phyloP scores from a whole-genome alignment of 2,329 filamentous ascomycete genomes.

The Periconia sp. region DNA sequence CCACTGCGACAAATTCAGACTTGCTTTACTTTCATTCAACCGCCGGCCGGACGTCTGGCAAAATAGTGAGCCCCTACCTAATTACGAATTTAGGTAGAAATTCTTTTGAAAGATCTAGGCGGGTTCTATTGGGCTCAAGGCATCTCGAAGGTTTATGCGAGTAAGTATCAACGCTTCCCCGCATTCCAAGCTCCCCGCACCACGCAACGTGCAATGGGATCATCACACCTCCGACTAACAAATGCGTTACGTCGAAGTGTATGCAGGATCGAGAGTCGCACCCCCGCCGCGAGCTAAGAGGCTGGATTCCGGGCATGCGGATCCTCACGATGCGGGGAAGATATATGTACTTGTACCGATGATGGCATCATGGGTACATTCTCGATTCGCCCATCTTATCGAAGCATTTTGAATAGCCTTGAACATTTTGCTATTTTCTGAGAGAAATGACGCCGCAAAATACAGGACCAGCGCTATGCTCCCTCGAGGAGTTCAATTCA shows the following conservation, averaged over 20 bases:
- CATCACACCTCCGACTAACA: neutral
- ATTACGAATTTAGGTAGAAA: too few species aligned
- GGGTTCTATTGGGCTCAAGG: too few species aligned
- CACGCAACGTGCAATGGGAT: neutral
- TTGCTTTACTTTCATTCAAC: too few species aligned
- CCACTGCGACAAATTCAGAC: too few species aligned
- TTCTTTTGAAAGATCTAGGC: too few species aligned
- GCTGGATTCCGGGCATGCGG: slow-evolving; percentile 3
- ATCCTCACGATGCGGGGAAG: neutral
- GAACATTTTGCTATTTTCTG: neutral
- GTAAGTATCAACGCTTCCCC: neutral
- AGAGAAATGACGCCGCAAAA: neutral
- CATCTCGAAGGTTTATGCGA: neutral
- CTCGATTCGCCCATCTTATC: too few species aligned
- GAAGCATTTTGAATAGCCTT: neutral
- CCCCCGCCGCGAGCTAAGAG: neutral
- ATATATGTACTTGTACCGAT: neutral
- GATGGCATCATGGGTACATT: neutral
- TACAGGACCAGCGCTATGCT: slow-evolving; percentile 8
- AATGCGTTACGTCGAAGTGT: neutral
- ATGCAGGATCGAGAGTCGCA: neutral
- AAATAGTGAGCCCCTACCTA: too few species aligned
- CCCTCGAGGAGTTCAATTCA: slow-evolving; percentile 3
- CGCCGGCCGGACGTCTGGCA: too few species aligned
- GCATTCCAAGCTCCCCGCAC: neutral